phyloP scores from a whole-genome alignment of 768 basidiomycete species.

The Kwoniella mangroviensis region DNA sequence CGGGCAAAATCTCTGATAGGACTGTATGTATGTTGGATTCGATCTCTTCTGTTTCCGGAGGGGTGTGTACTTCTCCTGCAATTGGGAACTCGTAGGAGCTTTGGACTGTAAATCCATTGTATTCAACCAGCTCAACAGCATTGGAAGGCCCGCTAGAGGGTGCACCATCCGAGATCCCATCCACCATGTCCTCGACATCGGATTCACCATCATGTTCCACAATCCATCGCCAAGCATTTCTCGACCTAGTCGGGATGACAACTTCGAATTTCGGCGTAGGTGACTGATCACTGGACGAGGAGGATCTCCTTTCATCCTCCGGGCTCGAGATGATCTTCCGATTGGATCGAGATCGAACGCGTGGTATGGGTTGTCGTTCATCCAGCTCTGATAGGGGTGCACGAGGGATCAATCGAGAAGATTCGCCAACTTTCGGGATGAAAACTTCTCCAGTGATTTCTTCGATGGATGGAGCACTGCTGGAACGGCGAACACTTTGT shows the following conservation, averaged over 20 bases:
- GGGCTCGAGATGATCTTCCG: neutral
- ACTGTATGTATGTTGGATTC: slow-evolving; percentile 10
- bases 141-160: slow-evolving; percentile 20
- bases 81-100: neutral
- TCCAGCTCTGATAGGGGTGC: too few relatives aligned
- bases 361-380: neutral
- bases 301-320: neutral
- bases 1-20: neutral
- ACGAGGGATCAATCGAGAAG: too few relatives aligned
- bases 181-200: slow-evolving; percentile 27
- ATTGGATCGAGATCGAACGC: neutral
- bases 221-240: slow-evolving; percentile 2
- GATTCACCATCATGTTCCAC: slow-evolving; percentile 21
- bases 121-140: slow-evolving; percentile 14
- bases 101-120: slow-evolving; percentile 14
- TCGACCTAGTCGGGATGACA: slow-evolving; percentile 23
- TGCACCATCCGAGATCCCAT: slow-evolving; percentile 1
- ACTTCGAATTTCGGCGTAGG: slow-evolving; percentile 9
- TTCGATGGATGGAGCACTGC: slow-evolving; percentile 17
- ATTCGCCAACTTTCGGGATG: neutral
- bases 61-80: neutral
- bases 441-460: slow-evolving; percentile 4
- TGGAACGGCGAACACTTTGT: neutral
- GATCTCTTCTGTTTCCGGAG: neutral
- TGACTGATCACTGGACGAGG: neutral